Evolutionary conservation across 2,329 filamentous ascomycete species (phyloP).

Genomic region (Cadophora sp.): DNA sequence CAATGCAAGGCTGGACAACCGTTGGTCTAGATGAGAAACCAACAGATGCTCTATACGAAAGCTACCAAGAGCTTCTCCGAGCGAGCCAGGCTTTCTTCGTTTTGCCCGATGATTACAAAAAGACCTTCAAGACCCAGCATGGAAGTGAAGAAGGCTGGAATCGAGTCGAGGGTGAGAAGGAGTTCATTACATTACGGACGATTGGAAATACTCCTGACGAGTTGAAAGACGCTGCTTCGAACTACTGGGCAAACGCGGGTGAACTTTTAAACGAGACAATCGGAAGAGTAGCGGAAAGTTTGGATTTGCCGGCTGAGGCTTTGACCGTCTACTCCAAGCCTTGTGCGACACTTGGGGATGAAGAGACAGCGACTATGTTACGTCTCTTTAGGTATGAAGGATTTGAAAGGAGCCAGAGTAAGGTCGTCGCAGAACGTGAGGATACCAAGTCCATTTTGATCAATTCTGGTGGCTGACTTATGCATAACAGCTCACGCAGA

Average conservation of each 20-base stretch:
- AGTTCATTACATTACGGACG: constrained; percentile 39
- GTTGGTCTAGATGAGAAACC: constrained; percentile 25
- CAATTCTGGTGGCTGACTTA: not conserved
- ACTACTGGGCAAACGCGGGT: constrained; percentile 35
- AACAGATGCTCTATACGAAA: constrained; percentile 28
- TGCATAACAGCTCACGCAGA: constrained; percentile 35
- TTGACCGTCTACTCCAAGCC: constrained; percentile 37
- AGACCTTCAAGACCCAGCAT: constrained; percentile 29
- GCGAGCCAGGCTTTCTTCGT: constrained; percentile 38
- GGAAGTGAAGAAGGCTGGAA: constrained; percentile 40
- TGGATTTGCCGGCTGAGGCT: constrained; percentile 33
- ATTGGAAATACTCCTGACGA: constrained; percentile 30
- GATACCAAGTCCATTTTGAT: not conserved
- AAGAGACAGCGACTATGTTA: constrained; percentile 38
- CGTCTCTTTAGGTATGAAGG: constrained; percentile 40
- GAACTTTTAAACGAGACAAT: constrained; percentile 32
- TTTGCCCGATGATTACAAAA: constrained; percentile 33
- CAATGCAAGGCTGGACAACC: constrained; percentile 39
- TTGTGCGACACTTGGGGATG: constrained; percentile 26
- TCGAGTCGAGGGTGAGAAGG: constrained; percentile 39
- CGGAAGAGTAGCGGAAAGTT: constrained; percentile 33
- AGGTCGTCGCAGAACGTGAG: constrained; percentile 38
- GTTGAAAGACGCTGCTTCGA: constrained; percentile 29
- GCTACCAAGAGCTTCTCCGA: constrained; percentile 32
- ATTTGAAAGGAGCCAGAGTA: constrained; percentile 23